These are phyloP conservation scores for Crithidia sp. DNA, from an alignment of 208 protist species.

Conservation along the genomic window DNA sequence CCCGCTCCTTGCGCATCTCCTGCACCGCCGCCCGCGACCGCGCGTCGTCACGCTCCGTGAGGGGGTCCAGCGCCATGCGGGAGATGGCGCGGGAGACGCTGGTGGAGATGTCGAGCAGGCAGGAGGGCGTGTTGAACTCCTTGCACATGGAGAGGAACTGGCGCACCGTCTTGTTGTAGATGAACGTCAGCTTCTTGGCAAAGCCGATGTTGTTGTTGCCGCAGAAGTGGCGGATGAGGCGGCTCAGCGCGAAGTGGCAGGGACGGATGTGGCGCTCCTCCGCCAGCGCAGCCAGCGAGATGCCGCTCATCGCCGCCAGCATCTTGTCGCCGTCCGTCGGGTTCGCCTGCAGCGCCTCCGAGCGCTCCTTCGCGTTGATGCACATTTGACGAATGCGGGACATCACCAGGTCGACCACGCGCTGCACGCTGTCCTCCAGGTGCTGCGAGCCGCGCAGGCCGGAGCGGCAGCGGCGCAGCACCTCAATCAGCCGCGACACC, in stretches of 20 bases:
- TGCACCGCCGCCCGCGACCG: constrained; percentile 31
- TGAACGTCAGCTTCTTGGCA: constrained; percentile 59
- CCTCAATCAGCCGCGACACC: constrained; percentile 31
- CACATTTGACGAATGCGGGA: constrained; percentile 51
- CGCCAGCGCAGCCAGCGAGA: constrained; percentile 49
- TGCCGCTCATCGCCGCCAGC: constrained; percentile 61
- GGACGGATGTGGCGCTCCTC: constrained; percentile 64
- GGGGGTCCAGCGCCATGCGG: constrained; percentile 46
- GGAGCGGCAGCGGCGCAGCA: constrained; percentile 38
- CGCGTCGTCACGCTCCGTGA: constrained; percentile 23
- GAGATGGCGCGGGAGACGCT: constrained; percentile 52
- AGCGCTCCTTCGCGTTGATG: constrained; percentile 31
- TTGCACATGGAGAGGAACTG: constrained; percentile 67
- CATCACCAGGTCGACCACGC: constrained; percentile 58
- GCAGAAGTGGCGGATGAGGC: constrained; percentile 57
- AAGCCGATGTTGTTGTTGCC: constrained; percentile 64
- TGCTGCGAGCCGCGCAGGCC: constrained; percentile 59
- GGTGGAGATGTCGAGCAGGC: constrained; percentile 46
- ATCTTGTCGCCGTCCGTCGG: constrained; percentile 55
- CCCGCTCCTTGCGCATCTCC: constrained; percentile 51
- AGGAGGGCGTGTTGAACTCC: constrained; percentile 45
- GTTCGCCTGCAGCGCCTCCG: constrained; percentile 31
- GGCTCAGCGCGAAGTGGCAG: constrained; percentile 36
- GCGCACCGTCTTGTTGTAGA: constrained; percentile 65
- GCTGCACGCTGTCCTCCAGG: constrained; percentile 55